A percentile compares a stretch with the other conserved stretches of the same genome.
These are phyloP conservation scores for Cylindrodendrum hubeiense DNA, from an alignment of 2,329 filamentous ascomycete species.

Conservation along the genomic window DNA sequence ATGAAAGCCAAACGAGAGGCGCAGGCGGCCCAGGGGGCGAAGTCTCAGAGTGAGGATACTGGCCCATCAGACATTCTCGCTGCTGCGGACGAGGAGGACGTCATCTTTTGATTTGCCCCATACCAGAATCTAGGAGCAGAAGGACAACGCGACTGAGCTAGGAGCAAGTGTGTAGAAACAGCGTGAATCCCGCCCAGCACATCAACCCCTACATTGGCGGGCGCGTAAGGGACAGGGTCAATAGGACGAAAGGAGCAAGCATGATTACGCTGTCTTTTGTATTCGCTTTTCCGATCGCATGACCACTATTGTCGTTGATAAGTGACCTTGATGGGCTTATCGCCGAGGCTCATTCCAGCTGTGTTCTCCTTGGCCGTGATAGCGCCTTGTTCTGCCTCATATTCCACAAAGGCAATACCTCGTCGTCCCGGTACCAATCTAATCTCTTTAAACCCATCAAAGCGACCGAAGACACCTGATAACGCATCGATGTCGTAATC, in stretches of 20 bases:
- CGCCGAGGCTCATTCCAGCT: conserved; percentile 82
- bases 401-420: conserved; percentile 96
- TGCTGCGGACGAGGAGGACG: conserved; percentile 83
- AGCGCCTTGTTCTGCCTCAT: conserved; percentile 88
- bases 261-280: not conserved
- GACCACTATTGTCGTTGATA: conserved; percentile 85
- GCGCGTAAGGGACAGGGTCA: not conserved
- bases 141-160: not conserved
- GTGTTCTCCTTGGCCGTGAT: conserved; percentile 96
- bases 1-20: conserved; percentile 79
- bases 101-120: conserved; percentile 77
- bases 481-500: conserved; percentile 86
- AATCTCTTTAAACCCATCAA: conserved; percentile 95
- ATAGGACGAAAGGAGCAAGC: not conserved
- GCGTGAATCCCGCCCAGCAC: not conserved
- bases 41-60: conserved; percentile 53
- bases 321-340: conserved; percentile 90
- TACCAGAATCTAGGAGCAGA: not conserved
- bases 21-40: conserved; percentile 50
- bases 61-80: conserved; percentile 75
- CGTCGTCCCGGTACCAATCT: conserved; percentile 87
- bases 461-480: conserved; percentile 84
- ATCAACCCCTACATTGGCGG: not conserved
- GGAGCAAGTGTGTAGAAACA: not conserved
- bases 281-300: conserved; percentile 2